Evolutionary conservation across 208 protist genomes (phyloP).

Genomic region (Strigomonas galati): DNA sequence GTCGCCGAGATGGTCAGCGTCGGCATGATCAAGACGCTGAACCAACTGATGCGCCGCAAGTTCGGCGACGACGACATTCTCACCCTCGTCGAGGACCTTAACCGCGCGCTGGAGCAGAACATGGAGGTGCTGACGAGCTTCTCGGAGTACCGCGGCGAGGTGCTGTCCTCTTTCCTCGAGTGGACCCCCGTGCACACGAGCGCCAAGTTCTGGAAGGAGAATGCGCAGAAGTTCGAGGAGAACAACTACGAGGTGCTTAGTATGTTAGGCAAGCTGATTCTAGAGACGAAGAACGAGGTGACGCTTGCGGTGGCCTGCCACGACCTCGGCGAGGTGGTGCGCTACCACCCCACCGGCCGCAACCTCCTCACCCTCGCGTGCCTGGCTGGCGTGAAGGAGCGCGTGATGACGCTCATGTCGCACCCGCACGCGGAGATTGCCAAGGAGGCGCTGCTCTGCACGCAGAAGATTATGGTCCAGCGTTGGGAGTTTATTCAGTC

Average conservation of each 20-base stretch:
- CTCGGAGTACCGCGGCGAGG: constrained; percentile 90
- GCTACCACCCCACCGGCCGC: constrained; percentile 89
- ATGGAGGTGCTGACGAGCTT: constrained; percentile 92
- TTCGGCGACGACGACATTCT: constrained; percentile 92
- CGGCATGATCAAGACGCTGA: constrained; percentile 88
- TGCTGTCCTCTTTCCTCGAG: constrained; percentile 82
- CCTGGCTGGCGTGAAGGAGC: constrained; percentile 82
- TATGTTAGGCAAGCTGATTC: constrained; percentile 82
- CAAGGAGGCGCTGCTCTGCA: constrained; percentile 88
- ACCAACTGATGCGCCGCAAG: constrained; percentile 70
- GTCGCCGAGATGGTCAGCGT: constrained; percentile 90
- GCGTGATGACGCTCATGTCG: constrained; percentile 85
- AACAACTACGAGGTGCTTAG: constrained; percentile 88
- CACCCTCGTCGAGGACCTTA: constrained; percentile 59
- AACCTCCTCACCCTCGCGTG: constrained; percentile 60
- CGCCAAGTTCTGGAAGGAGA: constrained; percentile 94
- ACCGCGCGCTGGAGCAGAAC: constrained; percentile 65
- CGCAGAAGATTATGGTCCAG: constrained; percentile 94
- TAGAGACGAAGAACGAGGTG: constrained; percentile 49
- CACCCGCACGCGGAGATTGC: constrained; percentile 66
- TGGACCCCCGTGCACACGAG: constrained; percentile 93
- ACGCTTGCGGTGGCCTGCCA: constrained; percentile 88
- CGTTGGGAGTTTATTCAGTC: constrained; percentile 89
- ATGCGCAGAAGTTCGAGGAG: constrained; percentile 83
- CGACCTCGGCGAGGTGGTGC: constrained; percentile 91